Percentiles rank a stretch among this genome's conserved stretches.
Conservation (phyloP, 202 grass and related monocot genomes). For the Eragrostis tef region DNA sequence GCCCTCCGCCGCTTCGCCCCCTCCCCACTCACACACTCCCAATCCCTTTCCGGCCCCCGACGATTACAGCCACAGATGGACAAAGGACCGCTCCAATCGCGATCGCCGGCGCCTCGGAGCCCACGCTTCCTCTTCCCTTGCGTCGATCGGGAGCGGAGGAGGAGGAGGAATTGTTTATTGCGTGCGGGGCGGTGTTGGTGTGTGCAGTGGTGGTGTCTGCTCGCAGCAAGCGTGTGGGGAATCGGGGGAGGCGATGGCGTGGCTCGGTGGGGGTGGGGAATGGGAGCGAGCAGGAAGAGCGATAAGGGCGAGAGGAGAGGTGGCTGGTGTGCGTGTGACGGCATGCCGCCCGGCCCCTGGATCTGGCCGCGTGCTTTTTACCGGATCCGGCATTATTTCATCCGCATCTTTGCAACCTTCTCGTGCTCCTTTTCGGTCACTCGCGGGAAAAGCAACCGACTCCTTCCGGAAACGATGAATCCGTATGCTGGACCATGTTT, state of each 20-base stretch:
- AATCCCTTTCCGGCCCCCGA: neutral
- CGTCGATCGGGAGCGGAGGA: slow-evolving; percentile 22
- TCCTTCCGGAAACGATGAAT: no score
- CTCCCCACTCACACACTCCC: neutral
- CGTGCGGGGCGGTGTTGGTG: neutral
- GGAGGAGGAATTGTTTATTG: neutral
- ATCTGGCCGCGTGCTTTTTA: neutral
- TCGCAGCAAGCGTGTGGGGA: slow-evolving; percentile 23
- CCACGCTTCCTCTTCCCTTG: neutral
- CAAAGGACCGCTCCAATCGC: slow-evolving; percentile 16
- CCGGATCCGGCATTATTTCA: neutral
- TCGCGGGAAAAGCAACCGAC: no score
- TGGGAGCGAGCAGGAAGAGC: neutral
- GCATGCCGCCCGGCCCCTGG: neutral
- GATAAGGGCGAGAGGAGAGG: slow-evolving; percentile 26
- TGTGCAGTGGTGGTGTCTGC: slow-evolving; percentile 1
- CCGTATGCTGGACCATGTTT: no score
- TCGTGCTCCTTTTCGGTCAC: neutral
- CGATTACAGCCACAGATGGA: slow-evolving; percentile 19
- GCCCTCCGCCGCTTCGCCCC: neutral
- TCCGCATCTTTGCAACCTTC: neutral
- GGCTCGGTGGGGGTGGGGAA: slow-evolving; percentile 14
- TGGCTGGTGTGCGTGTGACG: neutral
- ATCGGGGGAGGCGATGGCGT: neutral
- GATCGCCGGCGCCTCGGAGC: slow-evolving; percentile 23